Percentiles rank a stretch among this genome's conserved stretches.
Evolutionary conservation across 2,329 filamentous ascomycete genomes (phyloP).

Genomic region (Colletotrichum horii): DNA sequence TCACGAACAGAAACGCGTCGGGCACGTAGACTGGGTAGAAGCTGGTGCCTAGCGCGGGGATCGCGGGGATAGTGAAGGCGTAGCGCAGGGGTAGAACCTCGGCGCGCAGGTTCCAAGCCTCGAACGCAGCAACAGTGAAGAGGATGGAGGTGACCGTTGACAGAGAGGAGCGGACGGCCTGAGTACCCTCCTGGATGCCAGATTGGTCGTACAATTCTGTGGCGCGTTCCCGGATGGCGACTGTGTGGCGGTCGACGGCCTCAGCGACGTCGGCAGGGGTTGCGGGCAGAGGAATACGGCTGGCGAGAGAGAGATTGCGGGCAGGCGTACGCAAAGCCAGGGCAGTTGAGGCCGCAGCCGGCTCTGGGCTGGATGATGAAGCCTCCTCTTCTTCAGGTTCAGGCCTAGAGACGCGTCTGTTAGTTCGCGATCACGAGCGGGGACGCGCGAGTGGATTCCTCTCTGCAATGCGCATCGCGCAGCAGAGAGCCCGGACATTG

Average conservation of each 20-base stretch:
- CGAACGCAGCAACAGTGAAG: constrained; percentile 69
- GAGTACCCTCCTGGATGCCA: constrained; percentile 69
- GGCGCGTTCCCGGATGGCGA: constrained; percentile 70
- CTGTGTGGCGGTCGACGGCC: constrained; percentile 74
- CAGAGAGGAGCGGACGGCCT: constrained; percentile 70
- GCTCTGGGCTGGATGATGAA: constrained; percentile 26
- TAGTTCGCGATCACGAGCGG: constrained; percentile 1
- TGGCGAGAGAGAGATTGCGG: constrained; percentile 58
- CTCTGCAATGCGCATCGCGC: neutral
- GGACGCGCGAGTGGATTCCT: neutral
- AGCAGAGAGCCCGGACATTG: neutral
- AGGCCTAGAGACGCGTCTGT: neutral
- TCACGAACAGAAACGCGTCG: constrained; percentile 81
- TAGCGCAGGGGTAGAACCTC: constrained; percentile 76
- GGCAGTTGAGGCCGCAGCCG: constrained; percentile 45
- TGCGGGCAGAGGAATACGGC: constrained; percentile 75
- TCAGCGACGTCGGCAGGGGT: constrained; percentile 80
- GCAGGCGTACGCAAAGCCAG: constrained; percentile 51
- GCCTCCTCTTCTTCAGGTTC: neutral
- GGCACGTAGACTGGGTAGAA: constrained; percentile 72
- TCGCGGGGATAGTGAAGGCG: constrained; percentile 73
- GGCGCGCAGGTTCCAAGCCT: constrained; percentile 71
- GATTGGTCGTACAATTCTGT: constrained; percentile 68
- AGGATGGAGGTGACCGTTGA: constrained; percentile 78
- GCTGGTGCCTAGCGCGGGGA: constrained; percentile 58